These are phyloP conservation scores for Oehlia diaphana DNA, from an alignment of 192 early-diverging fungal species.

Conservation along the genomic window DNA sequence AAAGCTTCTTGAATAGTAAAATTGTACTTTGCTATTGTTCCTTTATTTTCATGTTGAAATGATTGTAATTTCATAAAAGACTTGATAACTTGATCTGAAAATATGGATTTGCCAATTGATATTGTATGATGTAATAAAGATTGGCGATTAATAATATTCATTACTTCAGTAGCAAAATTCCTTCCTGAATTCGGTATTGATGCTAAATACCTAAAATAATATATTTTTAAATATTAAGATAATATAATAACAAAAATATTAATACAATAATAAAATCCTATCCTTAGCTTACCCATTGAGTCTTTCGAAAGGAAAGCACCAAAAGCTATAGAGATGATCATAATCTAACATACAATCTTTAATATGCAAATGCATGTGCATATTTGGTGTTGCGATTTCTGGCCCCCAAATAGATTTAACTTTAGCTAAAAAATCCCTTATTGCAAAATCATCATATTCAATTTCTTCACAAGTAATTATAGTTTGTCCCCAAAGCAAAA, in stretches of 20 bases:
- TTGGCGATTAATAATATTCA: not conserved
- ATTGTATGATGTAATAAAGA: not conserved
- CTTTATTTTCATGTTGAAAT: not conserved
- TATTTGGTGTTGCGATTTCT: not conserved
- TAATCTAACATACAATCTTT: conserved; percentile 1
- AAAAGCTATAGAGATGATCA: not conserved
- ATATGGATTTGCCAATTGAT: not conserved
- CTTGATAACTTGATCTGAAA: not conserved
- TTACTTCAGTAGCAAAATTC: not conserved
- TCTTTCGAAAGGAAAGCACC: not conserved
- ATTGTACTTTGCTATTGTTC: not conserved
- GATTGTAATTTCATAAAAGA: not conserved
- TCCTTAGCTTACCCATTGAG: not conserved
- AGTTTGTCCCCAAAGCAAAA: not conserved
- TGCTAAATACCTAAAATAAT: too few species aligned
- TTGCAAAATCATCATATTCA: not conserved
- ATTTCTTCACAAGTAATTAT: not conserved
- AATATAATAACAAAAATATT: too few species aligned
- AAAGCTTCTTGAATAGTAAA: not conserved
- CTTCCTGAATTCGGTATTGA: not conserved
- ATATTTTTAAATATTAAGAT: too few species aligned
- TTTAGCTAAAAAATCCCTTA: not conserved
- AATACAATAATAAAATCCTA: not conserved
- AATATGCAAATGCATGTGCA: conserved; percentile 11
- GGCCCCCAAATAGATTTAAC: not conserved